Conservation (phyloP, 2,329 filamentous ascomycete species). For the Cladorrhinum sp. region DNA sequence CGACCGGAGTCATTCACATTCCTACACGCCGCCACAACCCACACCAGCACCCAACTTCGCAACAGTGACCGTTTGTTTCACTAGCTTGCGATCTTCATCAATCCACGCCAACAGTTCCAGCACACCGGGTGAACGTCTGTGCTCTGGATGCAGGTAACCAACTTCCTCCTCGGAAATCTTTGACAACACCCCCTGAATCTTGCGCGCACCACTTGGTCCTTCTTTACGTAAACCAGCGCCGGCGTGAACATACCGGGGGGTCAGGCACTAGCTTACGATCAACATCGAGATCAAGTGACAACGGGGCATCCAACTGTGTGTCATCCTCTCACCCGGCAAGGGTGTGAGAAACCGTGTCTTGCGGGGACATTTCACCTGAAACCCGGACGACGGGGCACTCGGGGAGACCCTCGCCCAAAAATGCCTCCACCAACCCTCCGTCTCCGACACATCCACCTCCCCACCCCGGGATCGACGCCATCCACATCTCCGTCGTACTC, state of each 20-base stretch:
- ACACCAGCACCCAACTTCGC: neutral
- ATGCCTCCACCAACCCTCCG: slow-evolving; percentile 21
- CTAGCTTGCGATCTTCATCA: neutral
- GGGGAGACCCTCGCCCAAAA: too few species aligned
- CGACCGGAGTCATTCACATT: neutral
- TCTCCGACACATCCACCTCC: slow-evolving; percentile 40
- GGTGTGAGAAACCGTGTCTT: too few species aligned
- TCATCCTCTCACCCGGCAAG: too few species aligned
- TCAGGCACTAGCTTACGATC: too few species aligned
- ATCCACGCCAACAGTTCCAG: neutral
- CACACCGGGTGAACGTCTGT: neutral
- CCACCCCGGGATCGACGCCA: slow-evolving; percentile 21
- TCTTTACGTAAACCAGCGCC: neutral
- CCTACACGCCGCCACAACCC: neutral
- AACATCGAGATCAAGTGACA: too few species aligned
- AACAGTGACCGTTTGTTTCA: too few species aligned
- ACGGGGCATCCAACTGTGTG: too few species aligned
- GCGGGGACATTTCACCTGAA: too few species aligned
- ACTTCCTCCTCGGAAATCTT: neutral
- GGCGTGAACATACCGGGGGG: too few species aligned
- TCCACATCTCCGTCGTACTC: slow-evolving; percentile 36
- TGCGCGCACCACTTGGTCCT: neutral
- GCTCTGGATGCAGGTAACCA: neutral
- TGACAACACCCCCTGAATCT: neutral
- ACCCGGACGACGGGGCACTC: too few species aligned